Evolutionary conservation across 805 yeast species (phyloP).

Genomic region (Sugiyamaella floridensis): DNA sequence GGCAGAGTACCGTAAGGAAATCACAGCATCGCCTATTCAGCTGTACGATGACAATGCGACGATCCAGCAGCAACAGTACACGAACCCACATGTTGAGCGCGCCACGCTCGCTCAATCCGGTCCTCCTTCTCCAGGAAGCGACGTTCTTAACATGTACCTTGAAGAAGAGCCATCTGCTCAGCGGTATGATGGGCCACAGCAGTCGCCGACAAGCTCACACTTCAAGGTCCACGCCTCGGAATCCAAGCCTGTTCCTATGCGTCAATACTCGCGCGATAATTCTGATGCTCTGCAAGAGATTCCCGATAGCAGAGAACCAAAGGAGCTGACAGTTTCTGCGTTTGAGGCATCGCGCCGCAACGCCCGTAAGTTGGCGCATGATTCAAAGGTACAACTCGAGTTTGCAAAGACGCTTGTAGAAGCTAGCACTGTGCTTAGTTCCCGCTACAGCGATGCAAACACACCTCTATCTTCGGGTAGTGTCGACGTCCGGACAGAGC

Average conservation of each 20-base stretch:
- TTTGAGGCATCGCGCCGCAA: constrained; percentile 26
- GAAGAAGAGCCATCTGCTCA: neutral
- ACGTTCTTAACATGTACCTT: constrained; percentile 7
- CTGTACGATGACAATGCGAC: neutral
- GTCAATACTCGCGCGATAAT: constrained; percentile 5
- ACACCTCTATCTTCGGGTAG: constrained; percentile 32
- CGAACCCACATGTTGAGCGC: neutral
- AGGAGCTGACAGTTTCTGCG: constrained; percentile 24
- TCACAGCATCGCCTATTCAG: constrained; percentile 5
- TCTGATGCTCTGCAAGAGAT: constrained; percentile 12
- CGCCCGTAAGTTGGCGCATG: constrained; percentile 29
- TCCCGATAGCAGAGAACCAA: constrained; percentile 6
- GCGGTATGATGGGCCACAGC: neutral
- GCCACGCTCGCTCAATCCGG: neutral
- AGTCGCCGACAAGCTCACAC: neutral
- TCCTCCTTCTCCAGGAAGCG: neutral
- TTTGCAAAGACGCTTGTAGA: constrained; percentile 57
- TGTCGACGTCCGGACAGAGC: constrained; percentile 39
- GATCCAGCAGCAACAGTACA: neutral
- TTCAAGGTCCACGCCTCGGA: neutral
- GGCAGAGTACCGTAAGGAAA: constrained; percentile 18
- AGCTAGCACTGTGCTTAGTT: constrained; percentile 32
- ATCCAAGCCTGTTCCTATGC: constrained; percentile 3
- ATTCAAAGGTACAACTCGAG: constrained; percentile 48
- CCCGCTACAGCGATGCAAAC: constrained; percentile 33